Base-by-base conservation (phyloP, 2,329 filamentous ascomycete genomes). In the Fusarium protoensiforme region DNA sequence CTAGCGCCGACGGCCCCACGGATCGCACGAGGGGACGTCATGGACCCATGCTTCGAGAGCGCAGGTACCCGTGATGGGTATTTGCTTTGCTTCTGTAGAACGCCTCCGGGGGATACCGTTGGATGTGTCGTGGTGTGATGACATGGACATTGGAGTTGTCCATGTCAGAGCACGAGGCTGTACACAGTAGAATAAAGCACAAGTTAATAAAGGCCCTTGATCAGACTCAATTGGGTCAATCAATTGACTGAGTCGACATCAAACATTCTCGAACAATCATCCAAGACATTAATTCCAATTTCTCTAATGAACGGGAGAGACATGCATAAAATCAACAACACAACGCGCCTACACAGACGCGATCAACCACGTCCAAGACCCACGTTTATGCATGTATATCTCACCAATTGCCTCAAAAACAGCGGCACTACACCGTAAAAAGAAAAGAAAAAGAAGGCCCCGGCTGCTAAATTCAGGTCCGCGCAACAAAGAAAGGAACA, bases 11-110 rank as follows among this genome's bases (percentile, higher is more conserved):
- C 18, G 46, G 59, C 20, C 48, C 68, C 67, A 69, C 63, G 54
- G 58, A 71, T 70, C 71, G 71, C 67, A 72, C 71, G 56, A 53
- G 71, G 68, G 66, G 59, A 46, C 58, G 46, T 39, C 38, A 62
- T 48, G 43, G 54, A 29, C 39, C 11, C 29, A 51, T 27, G 22
- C 43, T 4, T 54, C 11, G 31, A 54, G n/a, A 57, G n/a, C 41
- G 38, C 46, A 62, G 60, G 60, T 56, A 54, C 60, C 60, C 60
- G 46, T 33, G 7, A 20, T 27, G 43, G n/a, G n/a, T n/a, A n/a
- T n/a, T n/a, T n/a, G 43, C 5, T 31, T 53, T 41, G 36, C 46
- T 33, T 61, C 43, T 33, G 33, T 11, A n/a, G 22, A 29, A 29
- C 22, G 20, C 6, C 22, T 33, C 46, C 39, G 48, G 46, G 33